Evolutionary conservation across 345 rosid genomes (phyloP).

Genomic region (Camelina neglecta): DNA sequence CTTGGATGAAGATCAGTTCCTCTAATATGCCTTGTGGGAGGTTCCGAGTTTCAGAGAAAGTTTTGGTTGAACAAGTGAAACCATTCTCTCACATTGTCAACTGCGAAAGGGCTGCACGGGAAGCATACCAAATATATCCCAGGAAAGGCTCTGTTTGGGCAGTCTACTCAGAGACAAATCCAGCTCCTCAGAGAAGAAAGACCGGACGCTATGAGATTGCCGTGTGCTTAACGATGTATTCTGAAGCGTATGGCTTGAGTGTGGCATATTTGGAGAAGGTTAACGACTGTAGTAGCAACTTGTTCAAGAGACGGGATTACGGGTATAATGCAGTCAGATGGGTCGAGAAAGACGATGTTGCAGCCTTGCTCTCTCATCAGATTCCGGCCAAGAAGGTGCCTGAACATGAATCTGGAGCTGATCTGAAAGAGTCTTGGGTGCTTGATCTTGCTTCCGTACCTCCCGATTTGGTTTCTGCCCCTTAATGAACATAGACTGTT

Average conservation of each 20-base stretch:
- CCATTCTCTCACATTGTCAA: conserved; percentile 73
- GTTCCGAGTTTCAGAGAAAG: conserved; percentile 59
- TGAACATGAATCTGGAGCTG: conserved; percentile 52
- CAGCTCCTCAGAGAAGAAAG: conserved; percentile 46
- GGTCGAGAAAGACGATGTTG: conserved; percentile 61
- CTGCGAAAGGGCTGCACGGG: conserved; percentile 82
- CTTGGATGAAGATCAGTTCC: conserved; percentile 53
- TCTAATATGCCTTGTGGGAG: conserved; percentile 66
- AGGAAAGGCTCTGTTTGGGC: conserved; percentile 93
- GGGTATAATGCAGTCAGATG: conserved; percentile 70
- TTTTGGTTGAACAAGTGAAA: conserved; percentile 51
- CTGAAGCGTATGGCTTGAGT: conserved; percentile 75
- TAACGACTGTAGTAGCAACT: conserved; percentile 60
- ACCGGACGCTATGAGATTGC: conserved; percentile 55
- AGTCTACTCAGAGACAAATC: conserved; percentile 51
- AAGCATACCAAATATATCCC: conserved; percentile 78
- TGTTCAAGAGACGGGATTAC: conserved; percentile 71
- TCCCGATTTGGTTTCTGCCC: conserved; percentile 45
- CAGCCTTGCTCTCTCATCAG: conserved; percentile 72
- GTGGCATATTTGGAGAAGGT: conserved; percentile 82
- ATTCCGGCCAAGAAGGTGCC: conserved; percentile 78
- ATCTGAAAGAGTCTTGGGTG: conserved; percentile 73
- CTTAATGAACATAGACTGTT: not conserved
- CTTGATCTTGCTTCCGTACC: conserved; percentile 85
- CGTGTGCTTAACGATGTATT: conserved; percentile 66